Evolutionary conservation across 352 stramenopile species (phyloP).

Genomic region (Globisporangium barbulae): DNA sequence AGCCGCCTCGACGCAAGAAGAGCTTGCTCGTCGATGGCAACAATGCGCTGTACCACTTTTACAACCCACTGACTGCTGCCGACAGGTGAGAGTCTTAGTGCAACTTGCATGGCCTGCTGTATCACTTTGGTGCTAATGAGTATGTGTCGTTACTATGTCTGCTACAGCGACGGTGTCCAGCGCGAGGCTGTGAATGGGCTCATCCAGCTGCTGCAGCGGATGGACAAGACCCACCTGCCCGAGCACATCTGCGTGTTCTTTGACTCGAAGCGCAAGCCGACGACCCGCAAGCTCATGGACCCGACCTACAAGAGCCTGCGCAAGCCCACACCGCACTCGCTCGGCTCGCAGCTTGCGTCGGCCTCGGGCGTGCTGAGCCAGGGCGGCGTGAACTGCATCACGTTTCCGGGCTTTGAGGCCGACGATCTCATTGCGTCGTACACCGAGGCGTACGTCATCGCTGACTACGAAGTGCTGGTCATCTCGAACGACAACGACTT

Average conservation of each 20-base stretch:
- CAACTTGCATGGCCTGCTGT: neutral
- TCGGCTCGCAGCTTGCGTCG: constrained; percentile 41
- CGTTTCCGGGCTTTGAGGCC: constrained; percentile 46
- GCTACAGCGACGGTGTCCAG: constrained; percentile 29
- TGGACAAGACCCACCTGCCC: constrained; percentile 44
- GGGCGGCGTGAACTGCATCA: constrained; percentile 46
- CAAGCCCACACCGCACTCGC: constrained; percentile 31
- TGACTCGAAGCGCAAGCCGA: constrained; percentile 43
- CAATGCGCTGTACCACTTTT: constrained; percentile 62
- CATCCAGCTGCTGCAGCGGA: constrained; percentile 35
- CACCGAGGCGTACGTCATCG: constrained; percentile 29
- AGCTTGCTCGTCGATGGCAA: constrained; percentile 61
- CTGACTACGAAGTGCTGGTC: constrained; percentile 55
- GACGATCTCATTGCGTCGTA: constrained; percentile 74
- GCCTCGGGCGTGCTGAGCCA: constrained; percentile 27
- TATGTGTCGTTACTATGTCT: neutral
- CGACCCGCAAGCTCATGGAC: constrained; percentile 42
- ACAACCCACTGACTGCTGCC: constrained; percentile 33
- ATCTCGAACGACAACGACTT: constrained; percentile 77
- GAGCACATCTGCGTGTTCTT: constrained; percentile 63
- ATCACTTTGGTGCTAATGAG: neutral
- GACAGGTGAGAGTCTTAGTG: constrained; percentile 25
- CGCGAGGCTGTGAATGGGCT: constrained; percentile 46
- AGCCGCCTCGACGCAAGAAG: constrained; percentile 26
- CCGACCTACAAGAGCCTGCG: constrained; percentile 50